phyloP scores from a whole-genome alignment of 768 basidiomycete species.

The Mycena olivaceomarginata region DNA sequence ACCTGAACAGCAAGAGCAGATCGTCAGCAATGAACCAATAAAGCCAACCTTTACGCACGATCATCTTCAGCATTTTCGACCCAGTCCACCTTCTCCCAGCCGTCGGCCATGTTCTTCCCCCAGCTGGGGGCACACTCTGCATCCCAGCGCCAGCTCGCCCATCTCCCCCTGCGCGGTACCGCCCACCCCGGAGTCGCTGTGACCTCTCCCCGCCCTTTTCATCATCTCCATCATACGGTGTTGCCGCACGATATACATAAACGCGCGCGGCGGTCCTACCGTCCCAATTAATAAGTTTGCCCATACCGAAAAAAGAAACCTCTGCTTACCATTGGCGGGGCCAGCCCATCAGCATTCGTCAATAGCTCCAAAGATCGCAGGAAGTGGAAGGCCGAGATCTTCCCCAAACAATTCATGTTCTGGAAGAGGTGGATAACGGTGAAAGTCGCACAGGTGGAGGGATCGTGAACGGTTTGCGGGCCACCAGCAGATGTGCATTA shows the following conservation, averaged over 20 bases:
- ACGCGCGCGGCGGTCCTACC: conserved; percentile 8
- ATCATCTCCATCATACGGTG: neutral
- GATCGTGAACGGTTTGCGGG: conserved; percentile 25
- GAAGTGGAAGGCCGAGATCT: conserved; percentile 14
- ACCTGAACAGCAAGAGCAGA: neutral
- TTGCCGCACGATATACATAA: conserved; percentile 26
- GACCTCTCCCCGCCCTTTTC: neutral
- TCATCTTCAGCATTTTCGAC: neutral
- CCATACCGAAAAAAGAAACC: too few relatives aligned
- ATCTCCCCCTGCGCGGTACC: conserved; percentile 7
- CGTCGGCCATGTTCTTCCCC: neutral
- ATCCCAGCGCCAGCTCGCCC: neutral
- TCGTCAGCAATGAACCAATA: too few relatives aligned
- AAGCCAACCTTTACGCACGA: neutral
- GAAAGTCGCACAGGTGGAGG: conserved; percentile 16
- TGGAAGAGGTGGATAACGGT: conserved; percentile 4
- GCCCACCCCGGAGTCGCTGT: neutral
- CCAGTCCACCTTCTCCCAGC: neutral
- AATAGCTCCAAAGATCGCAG: conserved; percentile 15
- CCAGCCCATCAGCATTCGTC: conserved; percentile 15
- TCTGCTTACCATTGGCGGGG: neutral
- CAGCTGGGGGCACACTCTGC: conserved; percentile 1
- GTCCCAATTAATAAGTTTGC: neutral
- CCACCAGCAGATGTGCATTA: conserved; percentile 29
- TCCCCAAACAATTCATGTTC: conserved; percentile 20